Evolutionary conservation across 1,284 basidiomycete species (phyloP), one percentile per base, ranked within the genome.

Genomic region (Paramarasmius palmivorus): DNA sequence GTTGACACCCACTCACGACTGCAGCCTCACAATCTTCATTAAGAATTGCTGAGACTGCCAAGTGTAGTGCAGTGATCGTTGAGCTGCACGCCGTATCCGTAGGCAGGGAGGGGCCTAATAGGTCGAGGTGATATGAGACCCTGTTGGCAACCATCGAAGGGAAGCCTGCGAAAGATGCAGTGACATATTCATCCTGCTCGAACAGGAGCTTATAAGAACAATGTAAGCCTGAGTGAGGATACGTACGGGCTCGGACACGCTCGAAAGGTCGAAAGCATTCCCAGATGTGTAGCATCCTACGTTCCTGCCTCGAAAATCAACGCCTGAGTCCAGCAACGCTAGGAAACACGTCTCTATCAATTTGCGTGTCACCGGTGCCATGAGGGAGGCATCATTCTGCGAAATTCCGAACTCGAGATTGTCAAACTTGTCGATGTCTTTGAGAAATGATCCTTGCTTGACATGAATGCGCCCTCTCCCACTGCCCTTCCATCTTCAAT

Each of bases 121-220:
- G 63, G 58, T 82, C 77, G 36, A 82, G 68, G 41, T 75, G 71
- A 54, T 78, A 78, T 12, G 79, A 79, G n/a, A 81, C 66, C 20
- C 71, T 67, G 59, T 81, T 80, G 4, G 78, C 76, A 12, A 75
- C 61, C 63, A 73, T 73, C n/a, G 63, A 61, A 5, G 73, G 71
- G 14, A 61, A 57, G 5, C 61, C 63, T 2, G 71, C 69, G 51
- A 78, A 73, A 7, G 71, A 69, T 4, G 72, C 73, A 17, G 59
- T 54, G n/a, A 66, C 62, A 20, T 74, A 60, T 44, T 68, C 68
- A 58, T 74, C 70, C 74, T 75, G 52, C n/a, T n/a, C n/a, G n/a
- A n/a, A n/a, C n/a, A 49, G 1, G 49, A 46, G 26, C 49, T 26
- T 15, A 35, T 38, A 38, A 12, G 35, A 41, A 22, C 36, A 26